phyloP scores from a whole-genome alignment of 768 basidiomycete genomes.

The Trametes cubensis region DNA sequence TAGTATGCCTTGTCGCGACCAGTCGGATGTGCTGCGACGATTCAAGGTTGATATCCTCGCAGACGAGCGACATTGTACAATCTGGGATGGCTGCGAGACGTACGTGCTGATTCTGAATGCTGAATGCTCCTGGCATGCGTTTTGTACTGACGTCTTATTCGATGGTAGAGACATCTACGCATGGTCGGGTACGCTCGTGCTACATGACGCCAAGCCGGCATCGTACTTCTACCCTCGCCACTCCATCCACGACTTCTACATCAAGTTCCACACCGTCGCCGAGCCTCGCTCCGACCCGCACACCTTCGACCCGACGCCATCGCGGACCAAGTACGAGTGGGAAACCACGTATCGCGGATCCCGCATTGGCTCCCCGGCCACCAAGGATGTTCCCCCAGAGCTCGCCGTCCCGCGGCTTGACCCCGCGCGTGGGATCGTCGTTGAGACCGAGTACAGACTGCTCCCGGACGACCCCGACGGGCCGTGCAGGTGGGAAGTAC shows the following conservation, averaged over 20 bases:
- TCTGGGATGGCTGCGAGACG: conserved; percentile 22
- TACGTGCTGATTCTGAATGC: neutral
- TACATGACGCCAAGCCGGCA: conserved; percentile 17
- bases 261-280: conserved; percentile 19
- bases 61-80: conserved; percentile 6
- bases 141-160: neutral
- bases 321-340: conserved; percentile 7
- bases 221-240: conserved; percentile 15
- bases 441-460: conserved; percentile 10
- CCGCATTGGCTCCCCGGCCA: neutral
- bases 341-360: conserved; percentile 5
- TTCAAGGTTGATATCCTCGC: conserved; percentile 19
- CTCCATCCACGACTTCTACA: conserved; percentile 17
- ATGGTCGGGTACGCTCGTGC: conserved; percentile 19
- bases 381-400: neutral
- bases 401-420: conserved; percentile 4
- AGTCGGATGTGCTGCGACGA: conserved; percentile 3
- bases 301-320: conserved; percentile 4
- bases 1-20: neutral
- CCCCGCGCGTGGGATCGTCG: conserved; percentile 14
- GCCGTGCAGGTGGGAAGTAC: conserved; percentile 37
- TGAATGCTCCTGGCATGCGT: neutral
- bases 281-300: conserved; percentile 9
- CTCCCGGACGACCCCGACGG: conserved; percentile 8
- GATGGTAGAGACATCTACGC: conserved; percentile 17